A percentile compares a stretch with the other conserved stretches of the same genome.
Conservation (phyloP, 805 yeast genomes). For the Ogataea corticis region DNA sequence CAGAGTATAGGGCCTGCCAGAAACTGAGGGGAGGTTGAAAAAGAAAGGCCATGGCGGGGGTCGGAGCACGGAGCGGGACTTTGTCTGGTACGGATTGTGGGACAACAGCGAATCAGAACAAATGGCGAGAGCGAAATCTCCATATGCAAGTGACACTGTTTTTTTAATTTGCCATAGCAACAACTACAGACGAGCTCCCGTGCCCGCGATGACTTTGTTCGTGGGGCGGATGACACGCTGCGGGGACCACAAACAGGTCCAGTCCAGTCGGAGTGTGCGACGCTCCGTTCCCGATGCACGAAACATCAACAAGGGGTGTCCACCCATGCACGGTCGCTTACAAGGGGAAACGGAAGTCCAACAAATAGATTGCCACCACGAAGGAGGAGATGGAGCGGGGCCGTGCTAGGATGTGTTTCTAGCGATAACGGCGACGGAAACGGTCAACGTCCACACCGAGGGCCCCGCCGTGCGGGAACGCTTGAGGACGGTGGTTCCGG, state of each 20-base stretch:
- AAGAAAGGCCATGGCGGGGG: conserved; percentile 1
- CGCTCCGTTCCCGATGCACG: background rate
- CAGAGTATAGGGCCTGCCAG: background rate
- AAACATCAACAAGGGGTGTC: too few species aligned
- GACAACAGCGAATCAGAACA: conserved; percentile 9
- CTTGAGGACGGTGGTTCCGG: conserved; percentile 4
- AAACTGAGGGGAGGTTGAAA: background rate
- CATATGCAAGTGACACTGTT: background rate
- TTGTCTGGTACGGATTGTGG: background rate
- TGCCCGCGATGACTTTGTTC: too few species aligned
- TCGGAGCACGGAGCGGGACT: background rate
- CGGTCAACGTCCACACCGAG: background rate
- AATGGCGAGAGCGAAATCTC: conserved; percentile 2
- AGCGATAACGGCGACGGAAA: background rate
- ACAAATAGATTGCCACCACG: conserved; percentile 1
- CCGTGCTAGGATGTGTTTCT: background rate
- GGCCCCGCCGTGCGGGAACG: conserved; percentile 16
- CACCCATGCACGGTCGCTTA: background rate
- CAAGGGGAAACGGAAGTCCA: conserved; percentile 3
- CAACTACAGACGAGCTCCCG: background rate
- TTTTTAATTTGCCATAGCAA: background rate
- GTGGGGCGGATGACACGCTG: background rate
- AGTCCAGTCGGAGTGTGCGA: background rate
- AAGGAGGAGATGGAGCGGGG: conserved; percentile 23
- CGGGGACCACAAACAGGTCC: background rate